phyloP scores from a whole-genome alignment of 2,329 filamentous ascomycete species.

The Akanthomyces uredinophilus region DNA sequence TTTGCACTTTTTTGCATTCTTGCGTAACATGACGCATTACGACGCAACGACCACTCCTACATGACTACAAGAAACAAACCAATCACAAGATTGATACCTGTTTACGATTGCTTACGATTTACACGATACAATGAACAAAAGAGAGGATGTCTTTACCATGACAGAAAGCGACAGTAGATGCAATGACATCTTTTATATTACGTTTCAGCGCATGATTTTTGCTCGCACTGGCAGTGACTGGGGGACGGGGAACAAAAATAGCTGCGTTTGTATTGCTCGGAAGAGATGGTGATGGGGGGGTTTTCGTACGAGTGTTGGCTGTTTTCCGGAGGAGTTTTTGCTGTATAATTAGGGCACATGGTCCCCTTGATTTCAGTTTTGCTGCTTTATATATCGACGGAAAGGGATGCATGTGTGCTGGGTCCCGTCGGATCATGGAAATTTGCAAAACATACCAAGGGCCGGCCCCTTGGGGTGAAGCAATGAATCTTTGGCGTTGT shows the following conservation, averaged over 20 bases:
- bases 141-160: neutral
- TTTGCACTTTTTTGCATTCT: neutral
- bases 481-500: neutral
- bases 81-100: neutral
- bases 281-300: neutral
- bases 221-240: neutral
- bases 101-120: slow-evolving; percentile 7
- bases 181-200: neutral
- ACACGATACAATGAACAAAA: slow-evolving; percentile 7
- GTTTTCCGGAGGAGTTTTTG: neutral
- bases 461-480: slow-evolving; percentile 8
- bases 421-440: neutral
- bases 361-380: neutral
- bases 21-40: slow-evolving; percentile 1
- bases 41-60: neutral
- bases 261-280: neutral
- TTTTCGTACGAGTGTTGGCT: neutral
- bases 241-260: neutral
- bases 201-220: neutral
- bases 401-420: neutral
- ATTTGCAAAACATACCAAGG: neutral
- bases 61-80: neutral
- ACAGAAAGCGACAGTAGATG: neutral
- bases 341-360: neutral
- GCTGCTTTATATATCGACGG: neutral